These are phyloP conservation scores for Verticillium albo-atrum DNA, from an alignment of 2,329 filamentous ascomycete species.

Conservation along the genomic window DNA sequence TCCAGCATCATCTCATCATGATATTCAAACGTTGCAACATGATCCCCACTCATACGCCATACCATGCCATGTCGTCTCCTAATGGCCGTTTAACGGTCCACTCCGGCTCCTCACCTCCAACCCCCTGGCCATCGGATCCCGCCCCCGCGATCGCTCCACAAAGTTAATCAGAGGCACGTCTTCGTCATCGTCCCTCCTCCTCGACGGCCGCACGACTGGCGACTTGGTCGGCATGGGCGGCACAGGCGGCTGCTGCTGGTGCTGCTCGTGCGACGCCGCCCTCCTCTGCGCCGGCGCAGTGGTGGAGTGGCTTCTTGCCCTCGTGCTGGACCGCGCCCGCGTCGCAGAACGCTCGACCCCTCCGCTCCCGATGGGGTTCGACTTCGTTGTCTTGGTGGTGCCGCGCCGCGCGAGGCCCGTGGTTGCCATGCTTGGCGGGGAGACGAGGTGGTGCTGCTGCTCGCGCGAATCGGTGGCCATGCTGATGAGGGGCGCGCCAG, in stretches of 20 bases:
- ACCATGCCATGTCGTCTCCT: background rate
- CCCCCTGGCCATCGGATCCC: constrained; percentile 4
- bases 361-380: background rate
- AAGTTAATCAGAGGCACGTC: constrained; percentile 14
- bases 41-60: no score
- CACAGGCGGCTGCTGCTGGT: constrained; percentile 6
- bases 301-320: constrained; percentile 9
- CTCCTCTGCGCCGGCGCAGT: constrained; percentile 5
- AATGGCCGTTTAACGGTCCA: background rate
- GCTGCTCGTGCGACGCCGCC: constrained; percentile 9
- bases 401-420: background rate
- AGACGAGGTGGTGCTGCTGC: background rate
- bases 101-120: background rate
- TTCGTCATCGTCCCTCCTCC: constrained; percentile 7
- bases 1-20: background rate
- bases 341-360: background rate
- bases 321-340: background rate
- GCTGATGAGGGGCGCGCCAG: constrained; percentile 41
- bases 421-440: background rate
- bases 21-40: background rate
- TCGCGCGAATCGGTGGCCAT: constrained; percentile 29
- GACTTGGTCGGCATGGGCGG: constrained; percentile 7
- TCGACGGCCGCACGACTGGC: constrained; percentile 2
- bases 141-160: constrained; percentile 8
- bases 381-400: constrained; percentile 3